A percentile compares a stretch with the other conserved stretches of the same genome.
Conservation (phyloP, 176 grass and related monocot species). For the sorghum (Sorghum bicolor) region Sorghum_bicolor_NCBIv3 NC_012878.2:52719001-52719500, state of each 20-base stretch:
- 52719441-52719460: not conserved
- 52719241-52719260: not conserved
- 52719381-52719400: not conserved
- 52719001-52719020: too few species aligned
- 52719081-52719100: too few species aligned
- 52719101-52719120: too few species aligned
- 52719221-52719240: accelerated
- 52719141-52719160: not conserved
- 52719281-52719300: too few species aligned
- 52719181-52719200: not conserved
- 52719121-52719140: not conserved
- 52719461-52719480: accelerated
- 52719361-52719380: not conserved
- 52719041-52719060: too few species aligned
- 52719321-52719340: accelerated
- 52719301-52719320: too few species aligned
- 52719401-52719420: not conserved
- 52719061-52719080: too few species aligned
- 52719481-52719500: not conserved
- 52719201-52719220: accelerated
- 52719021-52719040: too few species aligned
- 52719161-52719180: not conserved
- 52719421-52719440: not conserved
- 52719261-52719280: too few species aligned
- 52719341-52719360: not conserved